Base-by-base conservation (phyloP, 164 flowering plant species). In the Vitis riparia region DNA sequence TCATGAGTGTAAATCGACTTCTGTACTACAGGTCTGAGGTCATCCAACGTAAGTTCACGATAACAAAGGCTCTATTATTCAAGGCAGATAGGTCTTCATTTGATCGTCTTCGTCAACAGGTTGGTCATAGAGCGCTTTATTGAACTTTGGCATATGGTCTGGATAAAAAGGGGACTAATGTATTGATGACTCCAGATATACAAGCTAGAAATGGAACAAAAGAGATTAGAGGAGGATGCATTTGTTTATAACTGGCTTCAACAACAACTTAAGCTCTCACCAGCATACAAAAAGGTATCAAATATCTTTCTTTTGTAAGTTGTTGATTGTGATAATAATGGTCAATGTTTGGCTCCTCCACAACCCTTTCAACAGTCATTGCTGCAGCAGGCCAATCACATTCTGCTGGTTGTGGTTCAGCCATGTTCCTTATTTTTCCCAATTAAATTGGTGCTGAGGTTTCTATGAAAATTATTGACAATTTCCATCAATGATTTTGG, bases 101-200 rank as follows among this genome's bases (percentile, higher is more conserved):
- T 78, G 97, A 89, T 57, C 93, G 97, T 44, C 77, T 88, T 70
- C 82, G 85, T 51, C 89, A 86, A 73, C 97, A 92, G 93, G 97
- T 92, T 53, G 68, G 75, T 64, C 44, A 16, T 51, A 9, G 10
- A 30, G 17, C 29, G 5, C 11, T 8, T 56, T 16, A 16, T 29
- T 53, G 30, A 67, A 12, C 23, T 27, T 29, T 15, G 11, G 4
- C 48, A 14, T 32, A 32, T 32, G 44, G 44, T 32, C 44, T 32
- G 7, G 44, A 32, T 32, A 4, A 32, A 32, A 55, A 55, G 57
- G 0, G 57, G 57, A 59, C 62, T 59, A 58, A 57, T 51, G n/a
- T 13, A 19, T 76, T 74, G 55, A 27, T 72, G 30, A 68, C 17
- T 80, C 66, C 80, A 92, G 95, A 83, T 92, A 77, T 81, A 84